Percentiles rank a stretch among this genome's conserved stretches.
phyloP scores from a whole-genome alignment of 768 basidiomycete genomes.

The Albatrellus ellisii region DNA sequence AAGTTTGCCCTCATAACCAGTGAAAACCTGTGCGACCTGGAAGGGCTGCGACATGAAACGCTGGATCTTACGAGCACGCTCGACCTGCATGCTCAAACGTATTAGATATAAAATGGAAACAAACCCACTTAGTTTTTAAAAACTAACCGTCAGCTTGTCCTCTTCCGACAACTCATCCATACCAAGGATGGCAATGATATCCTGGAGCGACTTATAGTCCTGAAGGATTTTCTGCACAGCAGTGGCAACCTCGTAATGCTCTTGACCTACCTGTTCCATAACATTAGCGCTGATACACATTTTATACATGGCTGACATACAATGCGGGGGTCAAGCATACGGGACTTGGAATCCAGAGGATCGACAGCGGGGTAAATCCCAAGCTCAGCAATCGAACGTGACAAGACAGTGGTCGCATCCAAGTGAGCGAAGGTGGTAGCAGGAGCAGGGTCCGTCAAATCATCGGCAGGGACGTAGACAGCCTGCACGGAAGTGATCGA shows the following conservation, averaged over 20 bases:
- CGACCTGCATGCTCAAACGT: conserved; percentile 42
- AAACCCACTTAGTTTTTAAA: conserved; percentile 20
- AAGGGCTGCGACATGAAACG: conserved; percentile 99
- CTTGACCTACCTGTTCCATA: conserved; percentile 50
- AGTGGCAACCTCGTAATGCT: conserved; percentile 95
- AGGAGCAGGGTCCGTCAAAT: conserved; percentile 99
- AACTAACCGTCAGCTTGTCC: conserved; percentile 97
- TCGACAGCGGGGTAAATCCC: conserved; percentile 99
- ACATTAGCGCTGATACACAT: conserved; percentile 1
- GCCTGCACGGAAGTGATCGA: conserved; percentile 99
- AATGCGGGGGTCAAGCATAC: conserved; percentile 99
- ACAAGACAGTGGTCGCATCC: conserved; percentile 99
- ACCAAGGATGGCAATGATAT: conserved; percentile 99
- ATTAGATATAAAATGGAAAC: neutral
- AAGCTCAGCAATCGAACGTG: conserved; percentile 96
- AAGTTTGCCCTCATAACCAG: conserved; percentile 96
- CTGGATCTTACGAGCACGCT: conserved; percentile 96
- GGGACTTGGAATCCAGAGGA: conserved; percentile 97
- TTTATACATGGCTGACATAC: conserved; percentile 31
- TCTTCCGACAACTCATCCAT: conserved; percentile 99
- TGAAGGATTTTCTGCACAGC: conserved; percentile 96
- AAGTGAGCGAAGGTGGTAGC: conserved; percentile 99
- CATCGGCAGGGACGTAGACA: conserved; percentile 99
- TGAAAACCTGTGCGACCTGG: conserved; percentile 99
- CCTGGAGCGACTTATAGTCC: conserved; percentile 94